Base-by-base conservation (phyloP, 2,329 filamentous ascomycete genomes). In the Blumeriella jaapii region DNA sequence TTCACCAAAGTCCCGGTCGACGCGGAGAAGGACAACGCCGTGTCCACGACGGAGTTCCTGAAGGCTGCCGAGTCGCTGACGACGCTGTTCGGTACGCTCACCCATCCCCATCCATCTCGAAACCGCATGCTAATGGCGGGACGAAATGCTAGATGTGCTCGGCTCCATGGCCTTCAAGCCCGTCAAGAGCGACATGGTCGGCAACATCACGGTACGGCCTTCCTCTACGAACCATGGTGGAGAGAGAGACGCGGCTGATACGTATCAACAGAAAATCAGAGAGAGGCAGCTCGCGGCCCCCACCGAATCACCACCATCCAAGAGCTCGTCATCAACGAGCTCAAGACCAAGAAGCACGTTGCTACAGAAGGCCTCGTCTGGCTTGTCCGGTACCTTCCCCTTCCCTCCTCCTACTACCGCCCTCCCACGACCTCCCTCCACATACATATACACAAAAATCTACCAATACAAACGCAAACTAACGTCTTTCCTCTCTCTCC, bases 341-440 rank as follows among this genome's bases (percentile, higher is more conserved):
- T 94, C 57, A 87, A 86, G 67, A 71, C 74, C 44, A 89, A 87
- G 69, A 87, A 91, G 62, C 83, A 94, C 65, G 72, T 65, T 38
- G 89, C 91, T 36, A 80, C 85, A 9, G 87, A 95, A 63, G 91
- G 87, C 35, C 69, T 95, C 33, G 61, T 96, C 42, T 98, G 91
- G 91, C 71, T 95, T 42, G 71, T 79, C 49, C 82, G 89, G 83
- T 93, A 69, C 42, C 69, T 48, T 32, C 37, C 44, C 40, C 16
- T 17, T 31, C 11, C 29, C 24, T 25, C 26, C 26, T 6, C 26
- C 20, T 25, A 29, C 23, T 36, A 20, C 19, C 27, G 24, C 14
- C 7, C n/a, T n/a, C n/a, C n/a, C n/a, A n/a, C n/a, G n/a, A n/a
- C n/a, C n/a, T n/a, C n/a, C n/a, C n/a, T n/a, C n/a, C n/a, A n/a